phyloP scores from a whole-genome alignment of 805 yeast species.

The Kodamaea sagamina region DNA sequence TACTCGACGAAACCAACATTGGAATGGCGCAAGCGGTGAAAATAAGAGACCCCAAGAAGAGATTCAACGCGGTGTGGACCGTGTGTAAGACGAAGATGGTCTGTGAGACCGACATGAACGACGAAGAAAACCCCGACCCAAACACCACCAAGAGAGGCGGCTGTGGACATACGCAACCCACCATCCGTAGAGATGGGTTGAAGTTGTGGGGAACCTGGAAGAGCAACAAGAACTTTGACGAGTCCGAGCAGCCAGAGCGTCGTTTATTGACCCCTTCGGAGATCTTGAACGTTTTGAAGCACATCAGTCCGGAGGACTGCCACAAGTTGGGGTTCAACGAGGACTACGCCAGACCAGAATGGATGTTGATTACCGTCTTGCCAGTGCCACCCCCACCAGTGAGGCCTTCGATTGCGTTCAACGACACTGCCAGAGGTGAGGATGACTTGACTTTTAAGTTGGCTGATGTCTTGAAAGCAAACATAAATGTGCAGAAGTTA shows the following conservation, averaged over 20 bases:
- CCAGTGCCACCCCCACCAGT: constrained; percentile 99
- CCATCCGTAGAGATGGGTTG: constrained; percentile 92
- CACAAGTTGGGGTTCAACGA: constrained; percentile 83
- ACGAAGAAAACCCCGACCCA: constrained; percentile 51
- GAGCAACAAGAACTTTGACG: constrained; percentile 78
- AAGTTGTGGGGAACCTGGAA: constrained; percentile 99
- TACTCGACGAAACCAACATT: constrained; percentile 80
- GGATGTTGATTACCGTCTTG: constrained; percentile 95
- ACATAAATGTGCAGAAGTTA: constrained; percentile 92
- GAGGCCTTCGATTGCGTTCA: constrained; percentile 96
- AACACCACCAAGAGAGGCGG: constrained; percentile 81
- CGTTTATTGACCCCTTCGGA: constrained; percentile 86
- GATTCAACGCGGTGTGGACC: constrained; percentile 97
- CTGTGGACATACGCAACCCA: constrained; percentile 96
- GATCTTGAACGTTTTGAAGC: constrained; percentile 87
- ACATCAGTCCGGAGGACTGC: constrained; percentile 84
- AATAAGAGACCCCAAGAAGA: constrained; percentile 90
- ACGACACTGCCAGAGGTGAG: constrained; percentile 97
- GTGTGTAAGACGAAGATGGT: constrained; percentile 89
- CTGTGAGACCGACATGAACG: constrained; percentile 85
- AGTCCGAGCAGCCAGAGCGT: constrained; percentile 87
- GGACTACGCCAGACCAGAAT: constrained; percentile 97
- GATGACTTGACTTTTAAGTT: constrained; percentile 97
- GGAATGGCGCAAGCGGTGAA: constrained; percentile 84
- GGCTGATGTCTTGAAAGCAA: constrained; percentile 95